Evolutionary conservation across 1,284 basidiomycete species (phyloP).

Genomic region (Puccinia triticina): DNA sequence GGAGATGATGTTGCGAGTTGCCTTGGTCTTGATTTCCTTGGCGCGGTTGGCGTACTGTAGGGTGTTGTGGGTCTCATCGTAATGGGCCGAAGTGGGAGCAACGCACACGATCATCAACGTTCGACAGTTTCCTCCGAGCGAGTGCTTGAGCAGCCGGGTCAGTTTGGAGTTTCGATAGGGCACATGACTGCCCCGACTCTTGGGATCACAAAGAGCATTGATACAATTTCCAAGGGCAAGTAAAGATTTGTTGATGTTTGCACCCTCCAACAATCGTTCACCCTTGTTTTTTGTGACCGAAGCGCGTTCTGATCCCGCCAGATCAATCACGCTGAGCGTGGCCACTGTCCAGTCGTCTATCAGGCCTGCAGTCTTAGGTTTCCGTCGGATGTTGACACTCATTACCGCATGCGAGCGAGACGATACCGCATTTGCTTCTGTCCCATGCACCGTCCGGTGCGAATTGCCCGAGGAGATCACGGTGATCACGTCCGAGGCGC

Average conservation of each 20-base stretch:
- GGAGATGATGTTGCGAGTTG: slow-evolving; percentile 85
- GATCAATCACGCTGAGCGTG: slow-evolving; percentile 91
- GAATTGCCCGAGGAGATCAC: slow-evolving; percentile 85
- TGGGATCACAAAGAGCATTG: slow-evolving; percentile 86
- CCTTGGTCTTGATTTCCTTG: slow-evolving; percentile 92
- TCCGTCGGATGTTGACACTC: slow-evolving; percentile 85
- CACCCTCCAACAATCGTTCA: slow-evolving; percentile 94
- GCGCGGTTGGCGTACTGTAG: slow-evolving; percentile 93
- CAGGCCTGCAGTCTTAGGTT: slow-evolving; percentile 66
- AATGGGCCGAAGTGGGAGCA: slow-evolving; percentile 87
- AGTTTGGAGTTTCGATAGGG: slow-evolving; percentile 97
- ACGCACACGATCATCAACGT: slow-evolving; percentile 83
- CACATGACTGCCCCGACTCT: slow-evolving; percentile 78
- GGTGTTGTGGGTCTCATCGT: slow-evolving; percentile 96
- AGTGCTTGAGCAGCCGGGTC: slow-evolving; percentile 91
- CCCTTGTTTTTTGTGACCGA: slow-evolving; percentile 94
- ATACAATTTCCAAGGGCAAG: slow-evolving; percentile 94
- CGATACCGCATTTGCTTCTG: slow-evolving; percentile 89
- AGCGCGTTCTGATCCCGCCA: slow-evolving; percentile 92
- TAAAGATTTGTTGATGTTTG: slow-evolving; percentile 95
- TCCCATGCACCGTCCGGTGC: slow-evolving; percentile 84
- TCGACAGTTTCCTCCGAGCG: slow-evolving; percentile 93
- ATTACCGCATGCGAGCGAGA: slow-evolving; percentile 95
- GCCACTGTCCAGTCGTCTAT: slow-evolving; percentile 79
- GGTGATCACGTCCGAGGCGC: slow-evolving; percentile 86